Evolutionary conservation across 768 basidiomycete species (phyloP), one percentile per base, ranked within the genome.

Genomic region (Crassisporium funariophilum): DNA sequence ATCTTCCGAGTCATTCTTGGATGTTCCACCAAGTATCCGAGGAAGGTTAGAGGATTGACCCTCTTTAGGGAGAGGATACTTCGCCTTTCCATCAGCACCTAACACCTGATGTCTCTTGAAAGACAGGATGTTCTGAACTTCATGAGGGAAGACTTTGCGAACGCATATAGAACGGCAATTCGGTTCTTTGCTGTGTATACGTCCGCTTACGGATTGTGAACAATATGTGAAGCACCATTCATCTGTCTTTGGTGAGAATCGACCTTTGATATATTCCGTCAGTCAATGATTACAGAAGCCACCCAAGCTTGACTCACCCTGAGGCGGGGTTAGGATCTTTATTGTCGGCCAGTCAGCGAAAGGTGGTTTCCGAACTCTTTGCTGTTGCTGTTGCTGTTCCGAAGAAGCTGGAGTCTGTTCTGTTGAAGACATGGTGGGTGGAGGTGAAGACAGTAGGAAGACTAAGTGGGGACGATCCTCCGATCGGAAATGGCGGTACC

Each of bases 151-250:
- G 54, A 86, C 78, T 54, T 77, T 81, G 46, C 84, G 82, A 41
- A 86, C 67, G 58, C 83, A 85, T 16, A 85, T 62, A 34, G 82
- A 76, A 37, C 77, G 73, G 55, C 83, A 84, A 44, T 67, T 68
- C 3, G 84, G 83, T 36, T 77, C 71, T 29, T 75, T 70, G 37
- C 63, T 61, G 47, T 79, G 67, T 6, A 75, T 65, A 29, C 84
- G 75, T 34, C 82, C 80, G 15, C 63, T 72, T 35, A 82, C 67
- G 16, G 72, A 73, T 66, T 86, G 84, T 2, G 78, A 72, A 54
- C 81, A 81, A 61, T 78, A 84, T 5, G 78, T 81, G 34, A 84
- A 63, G 59, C 82, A 85, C 68, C 79, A 79, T 64, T 85, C 83
- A 61, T 85, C 84, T 46, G 73, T 71, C 56, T 77, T 77, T 25